These are phyloP conservation scores for Arctium lappa DNA, from an alignment of 129 eudicot species.

Conservation along the genomic window DNA sequence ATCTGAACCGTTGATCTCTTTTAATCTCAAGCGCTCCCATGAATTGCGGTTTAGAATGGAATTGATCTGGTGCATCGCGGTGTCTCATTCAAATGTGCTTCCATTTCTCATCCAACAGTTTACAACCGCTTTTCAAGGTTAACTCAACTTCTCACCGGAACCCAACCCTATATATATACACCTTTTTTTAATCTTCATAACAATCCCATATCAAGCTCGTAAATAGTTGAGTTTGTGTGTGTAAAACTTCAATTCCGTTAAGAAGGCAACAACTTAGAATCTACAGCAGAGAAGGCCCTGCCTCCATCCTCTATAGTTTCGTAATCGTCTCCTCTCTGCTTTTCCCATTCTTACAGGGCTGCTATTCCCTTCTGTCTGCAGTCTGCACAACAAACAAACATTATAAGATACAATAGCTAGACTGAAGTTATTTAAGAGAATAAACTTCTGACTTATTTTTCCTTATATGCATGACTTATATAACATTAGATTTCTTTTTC, in stretches of 20 bases:
- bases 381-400: slow-evolving; percentile 37
- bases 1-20: no score
- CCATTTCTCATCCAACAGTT: no score
- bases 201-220: neutral
- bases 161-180: no score
- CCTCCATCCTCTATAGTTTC: slow-evolving; percentile 61
- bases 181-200: no score
- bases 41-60: no score
- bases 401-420: neutral
- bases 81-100: no score
- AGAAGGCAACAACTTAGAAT: slow-evolving; percentile 41
- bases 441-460: neutral
- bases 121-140: no score
- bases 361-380: slow-evolving; percentile 68
- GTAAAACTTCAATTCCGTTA: neutral
- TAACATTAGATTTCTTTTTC: no score
- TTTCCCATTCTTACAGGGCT: slow-evolving; percentile 86
- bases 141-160: no score
- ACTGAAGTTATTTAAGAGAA: neutral
- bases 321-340: slow-evolving; percentile 44
- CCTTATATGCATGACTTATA: neutral
- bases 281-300: slow-evolving; percentile 73
- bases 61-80: no score
- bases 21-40: no score
- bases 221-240: neutral